Evolutionary conservation across 2,329 filamentous ascomycete species (phyloP), one percentile per base, ranked within the genome.

Genomic region (Ilyonectria sp.): DNA sequence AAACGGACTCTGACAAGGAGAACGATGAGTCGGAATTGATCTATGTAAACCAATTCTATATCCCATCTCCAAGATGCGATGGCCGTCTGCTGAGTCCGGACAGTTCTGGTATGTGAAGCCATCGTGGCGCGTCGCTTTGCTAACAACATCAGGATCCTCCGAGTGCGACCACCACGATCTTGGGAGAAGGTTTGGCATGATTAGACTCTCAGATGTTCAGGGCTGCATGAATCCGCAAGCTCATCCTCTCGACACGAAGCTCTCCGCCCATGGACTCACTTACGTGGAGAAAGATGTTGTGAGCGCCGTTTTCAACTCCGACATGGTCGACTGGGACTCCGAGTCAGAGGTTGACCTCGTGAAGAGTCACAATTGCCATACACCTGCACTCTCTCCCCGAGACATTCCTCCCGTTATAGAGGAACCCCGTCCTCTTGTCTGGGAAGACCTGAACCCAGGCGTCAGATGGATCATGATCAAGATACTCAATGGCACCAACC

Each of bases 381-480:
- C 26, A 19, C 49, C 31, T 19, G 19, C 17, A 31, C 17, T 6
- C n/a, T 10, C 26, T 46, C 23, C 19, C 8, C 10, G 13, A 5
- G n/a, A 6, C 5, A 26, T 9, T 9, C 11, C 23, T 10, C 6
- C 49, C 23, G 8, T 10, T 1, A 11, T 26, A 9, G 21, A 31
- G 13, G 26, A 23, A 9, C 23, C 21, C 8, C 23, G 13, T 17
- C 35, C 44, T 3, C 35, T 57, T 17, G 21, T 6, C 21, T 79
- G 74, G 77, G 70, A 76, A 4, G 68, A 70, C 52, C 68, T 79
- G 15, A 57, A 63, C 7, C 68, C 71, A 50, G 76, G 77, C 0
- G 62, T 72, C 17, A 73, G 69, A 44, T 79, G 77, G 77, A 46
- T 71, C 15, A 73, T 79, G 3, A 54, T 78, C 40, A 70, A 72